Conservation (phyloP, 2,329 filamentous ascomycete genomes). For the Epichloe uncinata region DNA sequence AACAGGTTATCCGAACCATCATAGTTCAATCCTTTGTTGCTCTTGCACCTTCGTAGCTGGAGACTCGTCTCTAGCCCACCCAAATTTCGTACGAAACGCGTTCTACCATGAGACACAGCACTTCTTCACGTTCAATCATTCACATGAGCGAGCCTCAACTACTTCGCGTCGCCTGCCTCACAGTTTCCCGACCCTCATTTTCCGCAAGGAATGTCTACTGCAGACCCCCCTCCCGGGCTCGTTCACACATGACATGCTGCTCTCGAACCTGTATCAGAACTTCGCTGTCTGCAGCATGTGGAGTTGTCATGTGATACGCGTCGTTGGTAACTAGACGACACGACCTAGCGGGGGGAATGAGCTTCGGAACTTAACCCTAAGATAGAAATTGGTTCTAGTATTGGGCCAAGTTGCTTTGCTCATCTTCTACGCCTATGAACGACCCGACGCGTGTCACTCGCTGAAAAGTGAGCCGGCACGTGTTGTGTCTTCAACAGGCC, state of each 20-base stretch:
- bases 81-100: background rate
- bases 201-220: conserved; percentile 51
- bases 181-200: conserved; percentile 66
- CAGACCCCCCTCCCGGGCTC: conserved; percentile 26
- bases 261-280: conserved; percentile 48
- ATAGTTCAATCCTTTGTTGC: background rate
- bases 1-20: background rate
- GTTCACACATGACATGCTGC: conserved; percentile 37
- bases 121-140: conserved; percentile 29
- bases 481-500: conserved; percentile 21
- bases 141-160: conserved; percentile 5
- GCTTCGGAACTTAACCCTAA: conserved; percentile 97
- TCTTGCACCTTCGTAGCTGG: background rate
- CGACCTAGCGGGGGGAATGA: conserved; percentile 43
- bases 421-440: conserved; percentile 46
- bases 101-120: conserved; percentile 16
- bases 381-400: conserved; percentile 54
- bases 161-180: conserved; percentile 60
- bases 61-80: background rate
- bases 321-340: conserved; percentile 27
- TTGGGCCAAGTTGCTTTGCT: conserved; percentile 61
- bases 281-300: conserved; percentile 34
- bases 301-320: conserved; percentile 25
- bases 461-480: conserved; percentile 36
- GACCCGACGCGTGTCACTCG: conserved; percentile 23